Evolutionary conservation across 139 green algal genomes (phyloP).

Genomic region (Pleodorina starrii): DNA sequence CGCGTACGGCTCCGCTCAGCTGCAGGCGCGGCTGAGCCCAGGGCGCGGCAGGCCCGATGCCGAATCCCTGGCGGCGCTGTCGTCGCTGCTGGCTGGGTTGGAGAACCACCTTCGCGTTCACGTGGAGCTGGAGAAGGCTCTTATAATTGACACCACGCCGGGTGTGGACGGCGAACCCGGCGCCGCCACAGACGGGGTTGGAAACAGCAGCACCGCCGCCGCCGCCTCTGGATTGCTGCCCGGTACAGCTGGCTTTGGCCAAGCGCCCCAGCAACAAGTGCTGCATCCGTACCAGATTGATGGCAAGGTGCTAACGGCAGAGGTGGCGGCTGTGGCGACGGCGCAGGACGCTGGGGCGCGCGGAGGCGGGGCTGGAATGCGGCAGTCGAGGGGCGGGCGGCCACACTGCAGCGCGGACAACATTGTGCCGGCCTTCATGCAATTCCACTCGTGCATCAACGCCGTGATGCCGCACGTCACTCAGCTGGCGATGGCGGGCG

Average conservation of each 20-base stretch:
- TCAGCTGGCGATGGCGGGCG: constrained; percentile 31
- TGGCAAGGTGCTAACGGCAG: not conserved
- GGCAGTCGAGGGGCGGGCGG: not conserved
- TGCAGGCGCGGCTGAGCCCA: not conserved
- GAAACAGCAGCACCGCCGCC: not conserved
- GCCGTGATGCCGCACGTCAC: constrained; percentile 9
- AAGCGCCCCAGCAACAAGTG: constrained; percentile 13
- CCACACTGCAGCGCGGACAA: not conserved
- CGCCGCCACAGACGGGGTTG: not conserved
- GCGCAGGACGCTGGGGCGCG: not conserved
- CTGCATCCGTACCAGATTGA: constrained; percentile 44
- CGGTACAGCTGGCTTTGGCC: not conserved
- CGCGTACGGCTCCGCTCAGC: too few relatives aligned
- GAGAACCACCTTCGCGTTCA: not conserved
- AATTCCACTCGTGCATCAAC: not conserved
- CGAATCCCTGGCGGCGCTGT: not conserved
- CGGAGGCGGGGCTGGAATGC: not conserved
- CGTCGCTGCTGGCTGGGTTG: not conserved
- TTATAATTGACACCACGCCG: constrained; percentile 24
- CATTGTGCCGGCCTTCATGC: not conserved
- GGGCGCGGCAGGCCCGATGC: not conserved
- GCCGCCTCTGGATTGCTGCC: not conserved
- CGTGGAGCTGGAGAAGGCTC: not conserved
- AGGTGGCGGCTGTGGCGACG: not conserved
- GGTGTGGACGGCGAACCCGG: too few relatives aligned